Base-by-base conservation (phyloP, 2,329 filamentous ascomycete species). In the Pezicula carpinea region DNA sequence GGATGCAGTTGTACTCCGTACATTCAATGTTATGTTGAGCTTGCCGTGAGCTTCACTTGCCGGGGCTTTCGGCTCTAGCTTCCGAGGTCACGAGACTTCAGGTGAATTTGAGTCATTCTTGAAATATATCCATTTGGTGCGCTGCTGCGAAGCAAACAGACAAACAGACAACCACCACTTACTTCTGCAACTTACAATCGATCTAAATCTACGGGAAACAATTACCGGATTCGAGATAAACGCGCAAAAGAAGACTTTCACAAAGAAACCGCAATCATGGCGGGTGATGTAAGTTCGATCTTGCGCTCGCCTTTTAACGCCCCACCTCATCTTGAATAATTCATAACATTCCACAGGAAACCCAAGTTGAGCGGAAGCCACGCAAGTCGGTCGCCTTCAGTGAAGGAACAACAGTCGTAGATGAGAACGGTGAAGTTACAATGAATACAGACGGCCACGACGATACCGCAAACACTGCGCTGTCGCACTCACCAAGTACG, bases 371-470 rank as follows among this genome's bases (percentile, higher is more conserved):
- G 61, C 78, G 79, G 65, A 90, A 87, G 69, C 82, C 85, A 63
- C 87, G 91, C 72, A 96, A 97, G 74, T 95, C 89, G 39, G 92
- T 97, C 63, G 85, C 90, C 56, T 97, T 97, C 69, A 91, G 85
- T 66, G 87, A 93, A 70, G 88, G 89, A 64, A 81, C 89, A 61
- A 80, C 87, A 57, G 83, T 96, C 62, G 91, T 96, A 67, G 88
- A 95, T 74, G 81, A 82, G 69, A 88, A 96, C 77, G 92, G 92
- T 62, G 82, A 85, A 66, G 82, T 96, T 65, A 89, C 81, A 62
- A 83, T 87, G 70, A 77, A 82, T 67, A 82, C 87, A 67, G 79
- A 83, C 57, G 76, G 79, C 60, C 69, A 75, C 63, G 82, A 85
- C 62, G 87, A 89, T 62, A 77, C 85, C 60, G 90, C 90, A 74